Evolutionary conservation across 2,329 filamentous ascomycete genomes (phyloP).

Genomic region (Colletotrichum trifolii): DNA sequence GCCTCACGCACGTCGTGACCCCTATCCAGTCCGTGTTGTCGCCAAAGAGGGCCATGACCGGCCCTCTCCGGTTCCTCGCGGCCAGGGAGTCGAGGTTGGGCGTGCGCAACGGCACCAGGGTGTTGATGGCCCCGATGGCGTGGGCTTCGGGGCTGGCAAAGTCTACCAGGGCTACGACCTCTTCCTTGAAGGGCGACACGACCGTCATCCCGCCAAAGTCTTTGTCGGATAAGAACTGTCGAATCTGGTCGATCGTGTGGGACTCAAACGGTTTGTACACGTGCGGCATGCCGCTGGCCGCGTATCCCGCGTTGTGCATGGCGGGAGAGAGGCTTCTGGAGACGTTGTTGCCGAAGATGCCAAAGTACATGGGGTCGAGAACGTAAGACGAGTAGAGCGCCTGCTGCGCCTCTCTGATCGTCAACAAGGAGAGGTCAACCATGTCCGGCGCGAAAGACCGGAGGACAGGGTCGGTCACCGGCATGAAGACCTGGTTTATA

Average conservation of each 20-base stretch:
- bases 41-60: conserved; percentile 76
- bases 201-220: conserved; percentile 79
- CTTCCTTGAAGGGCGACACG: conserved; percentile 79
- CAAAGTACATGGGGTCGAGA: conserved; percentile 76
- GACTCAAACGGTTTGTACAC: conserved; percentile 72
- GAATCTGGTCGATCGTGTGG: conserved; percentile 69
- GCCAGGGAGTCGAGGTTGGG: conserved; percentile 63
- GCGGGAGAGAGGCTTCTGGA: conserved; percentile 79
- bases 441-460: conserved; percentile 37
- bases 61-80: conserved; percentile 70
- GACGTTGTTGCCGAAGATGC: conserved; percentile 77
- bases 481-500: conserved; percentile 73
- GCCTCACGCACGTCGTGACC: conserved; percentile 76
- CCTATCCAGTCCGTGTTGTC: conserved; percentile 88
- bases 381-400: conserved; percentile 75
- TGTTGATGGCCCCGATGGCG: conserved; percentile 82
- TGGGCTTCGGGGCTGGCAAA: conserved; percentile 77
- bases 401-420: conserved; percentile 70
- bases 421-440: conserved; percentile 51
- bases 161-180: conserved; percentile 75
- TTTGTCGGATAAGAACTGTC: conserved; percentile 70
- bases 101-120: conserved; percentile 75
- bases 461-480: conserved; percentile 59
- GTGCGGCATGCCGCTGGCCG: conserved; percentile 75
- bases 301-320: conserved; percentile 79